A percentile compares a stretch with the other conserved stretches of the same genome.
Evolutionary conservation across 306 rosid species (phyloP).

Genomic region (Castanea sativa): DNA sequence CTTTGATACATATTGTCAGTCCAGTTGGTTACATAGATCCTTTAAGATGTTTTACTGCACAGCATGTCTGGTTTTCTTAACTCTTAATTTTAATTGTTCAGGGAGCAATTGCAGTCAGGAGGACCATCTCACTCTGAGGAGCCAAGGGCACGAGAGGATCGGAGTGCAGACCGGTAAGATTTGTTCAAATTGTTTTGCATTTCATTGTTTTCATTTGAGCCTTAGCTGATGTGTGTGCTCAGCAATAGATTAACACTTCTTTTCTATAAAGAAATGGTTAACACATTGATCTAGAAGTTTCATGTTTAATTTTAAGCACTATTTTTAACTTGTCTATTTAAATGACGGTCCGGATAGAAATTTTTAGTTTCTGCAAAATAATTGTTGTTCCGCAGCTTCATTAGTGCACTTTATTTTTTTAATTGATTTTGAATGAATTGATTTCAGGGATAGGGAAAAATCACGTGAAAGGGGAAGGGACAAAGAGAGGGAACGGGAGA

Average conservation of each 20-base stretch:
- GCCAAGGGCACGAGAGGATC: slow-evolving; percentile 87
- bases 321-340: background rate
- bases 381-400: background rate
- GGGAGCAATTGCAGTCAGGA: slow-evolving; percentile 84
- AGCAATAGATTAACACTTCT: background rate
- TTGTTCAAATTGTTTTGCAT: slow-evolving; percentile 7
- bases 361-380: background rate
- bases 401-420: background rate
- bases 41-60: background rate
- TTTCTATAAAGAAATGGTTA: background rate
- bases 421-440: slow-evolving; percentile 23
- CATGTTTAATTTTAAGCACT: background rate
- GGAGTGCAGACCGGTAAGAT: slow-evolving; percentile 68
- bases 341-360: background rate
- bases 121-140: slow-evolving; percentile 87
- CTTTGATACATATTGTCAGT: background rate
- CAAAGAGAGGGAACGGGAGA: slow-evolving; percentile 65
- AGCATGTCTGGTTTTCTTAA: background rate
- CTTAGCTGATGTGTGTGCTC: slow-evolving; percentile 2
- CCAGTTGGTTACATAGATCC: slow-evolving; percentile 1
- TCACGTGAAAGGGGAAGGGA: slow-evolving; percentile 85
- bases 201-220: background rate
- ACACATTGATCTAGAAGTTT: background rate
- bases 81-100: slow-evolving; percentile 34
- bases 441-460: slow-evolving; percentile 80